A percentile compares a stretch with the other conserved stretches of the same genome.
These are phyloP conservation scores for Polytrichum formosum DNA, from an alignment of 225 moss, liverwort and hornwort genomes.

Conservation along the genomic window DNA sequence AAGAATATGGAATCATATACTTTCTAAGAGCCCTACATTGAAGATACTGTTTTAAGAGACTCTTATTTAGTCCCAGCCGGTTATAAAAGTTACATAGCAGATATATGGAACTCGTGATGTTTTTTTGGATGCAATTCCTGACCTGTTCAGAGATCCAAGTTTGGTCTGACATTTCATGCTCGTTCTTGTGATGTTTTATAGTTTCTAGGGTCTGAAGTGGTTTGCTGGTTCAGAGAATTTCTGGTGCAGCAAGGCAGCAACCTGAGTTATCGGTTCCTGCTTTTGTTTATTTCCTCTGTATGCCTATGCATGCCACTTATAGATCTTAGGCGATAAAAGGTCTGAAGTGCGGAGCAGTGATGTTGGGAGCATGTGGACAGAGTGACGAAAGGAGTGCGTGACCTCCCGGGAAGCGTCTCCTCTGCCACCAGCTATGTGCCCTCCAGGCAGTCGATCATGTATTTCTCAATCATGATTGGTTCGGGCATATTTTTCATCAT, in stretches of 20 bases:
- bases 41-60: too few relatives aligned
- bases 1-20: too few relatives aligned
- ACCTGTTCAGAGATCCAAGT: too few relatives aligned
- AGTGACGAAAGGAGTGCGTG: constrained; percentile 83
- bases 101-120: too few relatives aligned
- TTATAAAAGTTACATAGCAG: too few relatives aligned
- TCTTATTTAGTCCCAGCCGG: too few relatives aligned
- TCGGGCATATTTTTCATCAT: constrained; percentile 91
- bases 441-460: constrained; percentile 68
- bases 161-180: too few relatives aligned
- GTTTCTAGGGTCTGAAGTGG: neutral
- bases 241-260: neutral
- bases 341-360: constrained; percentile 32
- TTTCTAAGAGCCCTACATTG: too few relatives aligned
- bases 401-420: constrained; percentile 82
- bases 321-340: neutral
- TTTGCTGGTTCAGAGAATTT: neutral
- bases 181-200: neutral
- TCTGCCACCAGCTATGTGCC: constrained; percentile 76
- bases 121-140: too few relatives aligned
- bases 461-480: constrained; percentile 76
- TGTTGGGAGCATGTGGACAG: constrained; percentile 55
- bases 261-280: too few relatives aligned
- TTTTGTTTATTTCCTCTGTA: too few relatives aligned
- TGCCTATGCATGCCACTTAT: too few relatives aligned